These are phyloP conservation scores for Lizonia empirigonia DNA, from an alignment of 2,329 filamentous ascomycete species.

Conservation along the genomic window DNA sequence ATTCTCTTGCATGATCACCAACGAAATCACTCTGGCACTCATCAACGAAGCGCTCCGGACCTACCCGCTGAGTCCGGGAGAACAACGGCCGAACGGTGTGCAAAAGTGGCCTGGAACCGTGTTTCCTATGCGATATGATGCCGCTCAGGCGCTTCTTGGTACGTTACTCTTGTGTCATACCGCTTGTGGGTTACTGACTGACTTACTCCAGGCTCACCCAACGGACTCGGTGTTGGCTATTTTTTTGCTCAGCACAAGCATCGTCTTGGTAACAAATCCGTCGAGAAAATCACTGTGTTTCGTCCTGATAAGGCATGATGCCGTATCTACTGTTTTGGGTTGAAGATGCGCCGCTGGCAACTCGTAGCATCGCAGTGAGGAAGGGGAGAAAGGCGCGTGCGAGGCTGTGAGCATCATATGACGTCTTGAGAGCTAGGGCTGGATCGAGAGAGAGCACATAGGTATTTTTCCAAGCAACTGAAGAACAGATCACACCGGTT, in stretches of 20 bases:
- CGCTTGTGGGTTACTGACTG: background rate
- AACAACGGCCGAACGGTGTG: constrained; percentile 4
- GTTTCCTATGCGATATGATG: constrained; percentile 10
- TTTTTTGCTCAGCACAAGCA: constrained; percentile 23
- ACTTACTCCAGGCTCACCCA: constrained; percentile 11
- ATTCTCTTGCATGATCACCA: constrained; percentile 15
- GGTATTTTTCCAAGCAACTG: no score
- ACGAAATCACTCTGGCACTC: constrained; percentile 16
- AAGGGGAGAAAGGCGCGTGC: background rate
- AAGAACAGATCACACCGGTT: no score
- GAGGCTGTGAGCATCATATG: background rate
- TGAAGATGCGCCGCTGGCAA: constrained; percentile 5
- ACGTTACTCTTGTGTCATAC: background rate
- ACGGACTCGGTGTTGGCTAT: constrained; percentile 15
- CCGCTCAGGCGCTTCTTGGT: constrained; percentile 16
- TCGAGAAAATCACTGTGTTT: constrained; percentile 20
- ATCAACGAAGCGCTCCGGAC: constrained; percentile 15
- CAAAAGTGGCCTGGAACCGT: constrained; percentile 15
- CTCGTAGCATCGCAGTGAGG: background rate
- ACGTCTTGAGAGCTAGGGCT: no score
- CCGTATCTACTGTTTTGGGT: constrained; percentile 20
- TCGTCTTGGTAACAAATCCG: constrained; percentile 13
- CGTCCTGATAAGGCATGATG: constrained; percentile 10
- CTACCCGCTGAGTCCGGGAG: constrained; percentile 8
- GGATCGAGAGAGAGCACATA: no score